Percentiles rank a stretch among this genome's conserved stretches.
These are phyloP conservation scores for Cladophialophora carrionii DNA, from an alignment of 2,329 filamentous ascomycete genomes.

Conservation along the genomic window DNA sequence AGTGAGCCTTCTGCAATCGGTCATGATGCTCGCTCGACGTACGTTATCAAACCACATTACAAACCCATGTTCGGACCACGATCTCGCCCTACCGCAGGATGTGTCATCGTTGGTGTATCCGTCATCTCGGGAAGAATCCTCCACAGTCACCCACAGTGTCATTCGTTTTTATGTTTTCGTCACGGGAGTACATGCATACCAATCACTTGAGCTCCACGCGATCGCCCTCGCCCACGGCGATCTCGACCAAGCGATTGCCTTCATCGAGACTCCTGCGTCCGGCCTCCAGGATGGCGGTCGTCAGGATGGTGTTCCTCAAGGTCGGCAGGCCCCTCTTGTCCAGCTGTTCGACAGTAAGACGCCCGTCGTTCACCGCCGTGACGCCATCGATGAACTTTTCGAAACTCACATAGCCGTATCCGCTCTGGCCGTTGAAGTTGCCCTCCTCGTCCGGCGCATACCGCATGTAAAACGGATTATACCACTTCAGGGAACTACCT, in stretches of 20 bases:
- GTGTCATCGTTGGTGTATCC: background rate
- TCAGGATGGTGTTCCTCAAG: constrained; percentile 84
- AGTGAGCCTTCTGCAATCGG: background rate
- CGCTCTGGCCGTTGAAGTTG: constrained; percentile 87
- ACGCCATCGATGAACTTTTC: constrained; percentile 95
- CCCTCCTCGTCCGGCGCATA: constrained; percentile 94
- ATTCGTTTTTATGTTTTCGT: background rate
- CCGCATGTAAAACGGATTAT: constrained; percentile 94
- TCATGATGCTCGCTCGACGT: background rate
- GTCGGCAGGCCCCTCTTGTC: constrained; percentile 83
- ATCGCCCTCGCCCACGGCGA: constrained; percentile 61
- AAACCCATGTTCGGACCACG: background rate
- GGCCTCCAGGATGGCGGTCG: constrained; percentile 87
- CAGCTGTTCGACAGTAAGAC: constrained; percentile 71
- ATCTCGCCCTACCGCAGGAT: background rate
- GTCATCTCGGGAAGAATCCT: background rate
- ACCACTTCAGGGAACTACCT: constrained; percentile 67
- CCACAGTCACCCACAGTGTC: background rate
- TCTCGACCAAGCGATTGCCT: constrained; percentile 73
- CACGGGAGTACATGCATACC: background rate
- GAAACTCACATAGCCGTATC: constrained; percentile 91
- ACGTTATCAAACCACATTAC: too few relatives aligned
- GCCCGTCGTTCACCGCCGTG: constrained; percentile 73
- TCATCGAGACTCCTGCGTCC: constrained; percentile 84
- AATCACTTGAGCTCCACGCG: constrained; percentile 35